phyloP scores from a whole-genome alignment of 768 basidiomycete genomes.

The Boletus sp. region DNA sequence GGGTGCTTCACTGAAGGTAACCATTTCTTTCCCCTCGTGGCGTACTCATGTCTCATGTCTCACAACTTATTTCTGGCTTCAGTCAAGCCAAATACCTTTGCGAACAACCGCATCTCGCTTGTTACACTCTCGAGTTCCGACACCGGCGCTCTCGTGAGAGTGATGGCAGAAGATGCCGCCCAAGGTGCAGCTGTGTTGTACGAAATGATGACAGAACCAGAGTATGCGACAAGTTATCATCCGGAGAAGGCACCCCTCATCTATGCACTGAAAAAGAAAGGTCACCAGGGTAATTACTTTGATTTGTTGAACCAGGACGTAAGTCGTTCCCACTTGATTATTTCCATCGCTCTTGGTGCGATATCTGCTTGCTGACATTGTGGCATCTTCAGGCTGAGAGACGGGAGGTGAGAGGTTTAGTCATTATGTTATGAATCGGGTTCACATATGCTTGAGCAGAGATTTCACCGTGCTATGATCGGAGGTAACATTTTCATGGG shows the following conservation, averaged over 20 bases:
- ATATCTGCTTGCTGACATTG: background rate
- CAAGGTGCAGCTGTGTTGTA: constrained; percentile 18
- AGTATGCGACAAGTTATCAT: constrained; percentile 24
- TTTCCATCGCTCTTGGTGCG: background rate
- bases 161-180: constrained; percentile 9
- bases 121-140: constrained; percentile 16
- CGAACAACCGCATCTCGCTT: constrained; percentile 35
- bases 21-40: background rate
- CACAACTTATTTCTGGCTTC: background rate
- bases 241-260: constrained; percentile 21
- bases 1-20: constrained; percentile 33
- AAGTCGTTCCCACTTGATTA: background rate
- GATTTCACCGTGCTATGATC: constrained; percentile 24
- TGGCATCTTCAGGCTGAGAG: constrained; percentile 9
- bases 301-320: constrained; percentile 25
- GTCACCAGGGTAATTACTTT: constrained; percentile 18
- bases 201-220: constrained; percentile 25
- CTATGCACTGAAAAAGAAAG: constrained; percentile 17
- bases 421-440: background rate
- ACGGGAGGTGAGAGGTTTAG: constrained; percentile 9
- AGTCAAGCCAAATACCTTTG: constrained; percentile 30
- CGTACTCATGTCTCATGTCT: background rate
- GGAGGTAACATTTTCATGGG: constrained; percentile 23
- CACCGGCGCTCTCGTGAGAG: constrained; percentile 5
- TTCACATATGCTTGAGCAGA: constrained; percentile 9